phyloP scores from a whole-genome alignment of 163 green algal genomes.

The Picocystis sp. region DNA sequence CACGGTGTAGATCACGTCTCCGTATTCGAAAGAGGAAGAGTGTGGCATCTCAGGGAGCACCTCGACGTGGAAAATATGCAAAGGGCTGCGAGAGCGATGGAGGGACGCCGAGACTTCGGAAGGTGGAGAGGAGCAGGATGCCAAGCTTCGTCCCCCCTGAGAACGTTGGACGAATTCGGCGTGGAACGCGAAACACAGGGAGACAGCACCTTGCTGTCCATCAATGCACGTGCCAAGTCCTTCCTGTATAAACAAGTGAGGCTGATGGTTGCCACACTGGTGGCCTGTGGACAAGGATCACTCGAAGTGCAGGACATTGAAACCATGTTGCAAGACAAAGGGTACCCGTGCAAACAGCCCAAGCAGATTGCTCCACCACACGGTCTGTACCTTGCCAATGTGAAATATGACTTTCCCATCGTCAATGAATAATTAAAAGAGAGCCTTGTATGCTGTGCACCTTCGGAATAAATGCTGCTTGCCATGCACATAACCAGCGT shows the following conservation, averaged over 20 bases:
- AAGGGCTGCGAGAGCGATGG: not conserved
- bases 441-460: too few relatives aligned
- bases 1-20: not conserved
- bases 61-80: constrained; percentile 3
- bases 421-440: too few relatives aligned
- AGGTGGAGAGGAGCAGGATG: constrained; percentile 1
- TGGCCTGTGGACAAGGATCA: not conserved
- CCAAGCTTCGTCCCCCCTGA: constrained; percentile 1
- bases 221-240: not conserved
- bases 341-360: too few relatives aligned
- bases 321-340: not conserved
- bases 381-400: too few relatives aligned
- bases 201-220: not conserved
- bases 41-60: not conserved
- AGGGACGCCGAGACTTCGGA: not conserved
- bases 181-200: not conserved
- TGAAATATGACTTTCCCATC: too few relatives aligned
- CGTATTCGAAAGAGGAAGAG: not conserved
- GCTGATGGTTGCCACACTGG: constrained; percentile 3
- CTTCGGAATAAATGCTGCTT: too few relatives aligned
- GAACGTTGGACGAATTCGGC: not conserved
- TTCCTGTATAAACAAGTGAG: constrained; percentile 8
- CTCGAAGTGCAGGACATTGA: not conserved
- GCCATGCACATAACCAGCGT: too few relatives aligned
- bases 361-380: too few relatives aligned